A percentile compares a stretch with the other conserved stretches of the same genome.
Conservation (phyloP, 2,329 filamentous ascomycete species). For the Monosporascus cannonballus region DNA sequence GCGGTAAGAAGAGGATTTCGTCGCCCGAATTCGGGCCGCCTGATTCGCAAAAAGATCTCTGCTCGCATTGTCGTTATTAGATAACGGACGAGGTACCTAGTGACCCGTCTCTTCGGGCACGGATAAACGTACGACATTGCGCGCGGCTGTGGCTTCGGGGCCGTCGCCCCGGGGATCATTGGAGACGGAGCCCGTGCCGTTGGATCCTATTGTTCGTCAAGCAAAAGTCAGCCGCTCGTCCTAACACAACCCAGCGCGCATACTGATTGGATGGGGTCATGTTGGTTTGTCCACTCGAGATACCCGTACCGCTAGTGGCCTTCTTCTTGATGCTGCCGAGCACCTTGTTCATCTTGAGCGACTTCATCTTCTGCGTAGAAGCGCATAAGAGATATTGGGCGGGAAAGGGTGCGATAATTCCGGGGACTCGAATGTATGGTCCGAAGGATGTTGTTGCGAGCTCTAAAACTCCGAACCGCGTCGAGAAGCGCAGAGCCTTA, state of each 20-base stretch:
- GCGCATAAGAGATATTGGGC: background rate
- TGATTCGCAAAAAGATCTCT: conserved; percentile 80
- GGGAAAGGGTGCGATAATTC: no score
- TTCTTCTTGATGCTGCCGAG: conserved; percentile 48
- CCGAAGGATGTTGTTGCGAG: no score
- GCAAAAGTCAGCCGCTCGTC: conserved; percentile 1
- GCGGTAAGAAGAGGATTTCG: conserved; percentile 86
- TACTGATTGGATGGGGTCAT: no score
- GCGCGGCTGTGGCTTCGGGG: conserved; percentile 60
- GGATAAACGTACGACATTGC: conserved; percentile 54
- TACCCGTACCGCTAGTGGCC: conserved; percentile 26
- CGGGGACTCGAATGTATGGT: no score
- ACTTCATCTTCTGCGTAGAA: conserved; percentile 30
- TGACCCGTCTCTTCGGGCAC: conserved; percentile 2
- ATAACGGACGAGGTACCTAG: conserved; percentile 1
- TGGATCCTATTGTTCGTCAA: background rate
- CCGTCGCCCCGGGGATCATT: conserved; percentile 41
- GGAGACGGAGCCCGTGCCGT: conserved; percentile 6
- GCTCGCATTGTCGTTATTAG: conserved; percentile 14
- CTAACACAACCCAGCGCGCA: background rate
- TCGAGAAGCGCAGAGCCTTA: no score
- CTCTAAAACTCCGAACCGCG: no score
- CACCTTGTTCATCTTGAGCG: conserved; percentile 50
- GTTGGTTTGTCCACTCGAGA: background rate
- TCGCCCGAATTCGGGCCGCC: conserved; percentile 62